phyloP scores from a whole-genome alignment of 495 filamentous ascomycete genomes.

The Symbiotaphrina buchneri region DNA sequence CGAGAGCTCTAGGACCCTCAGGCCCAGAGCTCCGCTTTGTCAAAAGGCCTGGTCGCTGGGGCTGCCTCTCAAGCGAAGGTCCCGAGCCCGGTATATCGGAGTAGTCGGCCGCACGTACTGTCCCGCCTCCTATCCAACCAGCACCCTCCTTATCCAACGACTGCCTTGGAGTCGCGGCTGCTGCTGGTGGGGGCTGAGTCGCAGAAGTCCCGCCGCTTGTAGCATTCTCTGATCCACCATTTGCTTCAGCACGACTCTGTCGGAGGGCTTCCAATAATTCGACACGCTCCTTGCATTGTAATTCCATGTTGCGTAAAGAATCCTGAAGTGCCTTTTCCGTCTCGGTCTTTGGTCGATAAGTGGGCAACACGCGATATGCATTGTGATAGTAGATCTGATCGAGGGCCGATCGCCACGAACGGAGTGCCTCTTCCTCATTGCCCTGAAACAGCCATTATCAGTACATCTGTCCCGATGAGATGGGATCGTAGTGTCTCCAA shows the following conservation, averaged over 20 bases:
- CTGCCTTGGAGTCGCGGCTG: constrained; percentile 1
- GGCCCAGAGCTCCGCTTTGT: constrained; percentile 28
- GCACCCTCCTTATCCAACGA: constrained; percentile 12
- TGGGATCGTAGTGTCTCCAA: background rate
- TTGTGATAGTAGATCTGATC: constrained; percentile 82
- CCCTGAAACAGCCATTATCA: constrained; percentile 28
- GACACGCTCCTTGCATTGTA: constrained; percentile 86
- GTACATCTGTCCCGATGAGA: background rate
- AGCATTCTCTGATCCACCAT: constrained; percentile 11
- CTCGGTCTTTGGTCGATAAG: constrained; percentile 53
- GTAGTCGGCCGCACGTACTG: constrained; percentile 58
- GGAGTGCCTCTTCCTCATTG: constrained; percentile 78
- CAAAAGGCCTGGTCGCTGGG: constrained; percentile 28
- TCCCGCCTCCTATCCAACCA: constrained; percentile 61
- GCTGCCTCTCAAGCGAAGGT: constrained; percentile 42
- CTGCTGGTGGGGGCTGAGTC: constrained; percentile 6
- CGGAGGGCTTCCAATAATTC: constrained; percentile 68
- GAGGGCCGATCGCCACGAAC: constrained; percentile 78
- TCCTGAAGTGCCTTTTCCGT: constrained; percentile 69
- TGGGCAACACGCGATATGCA: constrained; percentile 44
- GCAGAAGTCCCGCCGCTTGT: constrained; percentile 12
- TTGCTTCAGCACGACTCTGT: constrained; percentile 24
- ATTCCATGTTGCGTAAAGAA: constrained; percentile 58
- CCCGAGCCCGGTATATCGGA: constrained; percentile 39
- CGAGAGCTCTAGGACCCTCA: constrained; percentile 3